Evolutionary conservation across 2,329 filamentous ascomycete species (phyloP).

Genomic region (Colletotrichum sidae): DNA sequence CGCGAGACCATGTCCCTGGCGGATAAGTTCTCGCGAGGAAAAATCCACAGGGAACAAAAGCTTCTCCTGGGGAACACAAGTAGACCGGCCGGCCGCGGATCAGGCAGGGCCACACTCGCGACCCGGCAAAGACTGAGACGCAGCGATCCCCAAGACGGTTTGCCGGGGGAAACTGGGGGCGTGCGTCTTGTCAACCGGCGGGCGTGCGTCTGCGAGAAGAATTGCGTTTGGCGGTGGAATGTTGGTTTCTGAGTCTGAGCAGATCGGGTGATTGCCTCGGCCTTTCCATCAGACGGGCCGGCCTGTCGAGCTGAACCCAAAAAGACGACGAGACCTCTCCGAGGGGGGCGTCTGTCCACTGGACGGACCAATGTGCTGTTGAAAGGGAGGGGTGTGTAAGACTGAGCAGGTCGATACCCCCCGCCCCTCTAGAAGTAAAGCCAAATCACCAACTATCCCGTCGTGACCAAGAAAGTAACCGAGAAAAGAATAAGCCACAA

Average conservation of each 20-base stretch:
- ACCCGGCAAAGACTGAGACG: constrained; percentile 24
- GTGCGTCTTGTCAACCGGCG: not conserved
- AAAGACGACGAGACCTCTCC: not conserved
- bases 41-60: no score
- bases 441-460: not conserved
- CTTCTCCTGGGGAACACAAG: no score
- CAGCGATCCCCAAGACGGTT: constrained; percentile 2
- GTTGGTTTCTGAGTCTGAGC: not conserved
- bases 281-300: constrained; percentile 26
- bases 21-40: no score
- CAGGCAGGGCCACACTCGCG: constrained; percentile 13
- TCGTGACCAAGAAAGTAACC: constrained; percentile 1
- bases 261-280: constrained; percentile 19
- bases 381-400: not conserved
- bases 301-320: constrained; percentile 14
- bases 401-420: not conserved
- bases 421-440: not conserved
- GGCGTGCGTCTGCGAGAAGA: not conserved
- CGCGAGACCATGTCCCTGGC: no score
- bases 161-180: not conserved
- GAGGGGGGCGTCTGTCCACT: not conserved
- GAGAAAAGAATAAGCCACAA: constrained; percentile 3
- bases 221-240: not conserved
- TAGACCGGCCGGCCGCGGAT: no score
- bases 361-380: no score